A percentile compares a stretch with the other conserved stretches of the same genome.
phyloP scores from a whole-genome alignment of 331 rosid genomes.

The Quercus lobata region DNA sequence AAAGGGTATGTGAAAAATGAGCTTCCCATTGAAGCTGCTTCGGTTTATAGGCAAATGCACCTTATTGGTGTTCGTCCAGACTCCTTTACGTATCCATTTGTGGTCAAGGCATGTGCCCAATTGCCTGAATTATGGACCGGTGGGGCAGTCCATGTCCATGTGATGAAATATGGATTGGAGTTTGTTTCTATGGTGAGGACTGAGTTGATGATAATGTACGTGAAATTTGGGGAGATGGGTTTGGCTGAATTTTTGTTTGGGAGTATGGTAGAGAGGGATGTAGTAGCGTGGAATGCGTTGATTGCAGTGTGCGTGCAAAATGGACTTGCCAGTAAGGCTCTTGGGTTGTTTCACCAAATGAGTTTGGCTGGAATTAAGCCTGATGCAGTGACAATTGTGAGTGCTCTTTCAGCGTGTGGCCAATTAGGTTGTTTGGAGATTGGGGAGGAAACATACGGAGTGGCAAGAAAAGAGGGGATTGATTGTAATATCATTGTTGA shows the following conservation, averaged over 20 bases:
- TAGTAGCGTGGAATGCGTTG: slow-evolving; percentile 34
- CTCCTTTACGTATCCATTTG: slow-evolving; percentile 30
- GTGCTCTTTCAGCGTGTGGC: slow-evolving; percentile 35
- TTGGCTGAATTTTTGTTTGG: slow-evolving; percentile 22
- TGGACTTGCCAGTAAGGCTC: slow-evolving; percentile 24
- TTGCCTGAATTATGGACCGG: slow-evolving; percentile 10
- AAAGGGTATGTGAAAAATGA: slow-evolving; percentile 20
- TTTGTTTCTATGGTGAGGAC: slow-evolving; percentile 31
- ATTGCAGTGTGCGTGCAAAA: slow-evolving; percentile 25
- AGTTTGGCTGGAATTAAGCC: slow-evolving; percentile 14
- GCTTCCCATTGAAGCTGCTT: slow-evolving; percentile 19
- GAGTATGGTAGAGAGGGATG: slow-evolving; percentile 31
- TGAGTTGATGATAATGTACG: slow-evolving; percentile 28
- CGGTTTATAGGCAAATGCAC: slow-evolving; percentile 29
- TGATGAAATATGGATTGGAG: slow-evolving; percentile 33
- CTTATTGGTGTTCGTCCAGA: slow-evolving; percentile 28
- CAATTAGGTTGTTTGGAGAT: slow-evolving; percentile 32
- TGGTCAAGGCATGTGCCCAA: slow-evolving; percentile 27
- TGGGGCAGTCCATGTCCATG: slow-evolving; percentile 18
- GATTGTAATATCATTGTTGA: slow-evolving; percentile 31
- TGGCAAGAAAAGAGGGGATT: slow-evolving; percentile 21
- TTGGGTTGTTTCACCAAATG: slow-evolving; percentile 26
- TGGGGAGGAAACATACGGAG: slow-evolving; percentile 27
- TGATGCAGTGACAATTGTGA: slow-evolving; percentile 26
- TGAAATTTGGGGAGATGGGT: slow-evolving; percentile 21